Conservation (phyloP, 345 rosid genomes). For the Pistacia vera region DNA sequence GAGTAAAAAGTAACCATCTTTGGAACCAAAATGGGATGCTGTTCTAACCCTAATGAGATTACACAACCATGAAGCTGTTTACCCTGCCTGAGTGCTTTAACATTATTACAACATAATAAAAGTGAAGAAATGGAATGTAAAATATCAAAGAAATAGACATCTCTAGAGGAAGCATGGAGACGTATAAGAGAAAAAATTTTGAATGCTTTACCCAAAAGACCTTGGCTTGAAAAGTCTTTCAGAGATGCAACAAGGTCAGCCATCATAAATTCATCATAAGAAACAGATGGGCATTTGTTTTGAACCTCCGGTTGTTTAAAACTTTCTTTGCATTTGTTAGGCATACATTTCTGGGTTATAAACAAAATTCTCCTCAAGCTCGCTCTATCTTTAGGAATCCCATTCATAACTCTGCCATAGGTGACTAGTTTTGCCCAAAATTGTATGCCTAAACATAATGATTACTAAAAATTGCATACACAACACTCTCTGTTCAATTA, state of each 20-base stretch:
- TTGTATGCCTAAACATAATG: too few relatives aligned
- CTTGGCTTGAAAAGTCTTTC: conserved; percentile 38
- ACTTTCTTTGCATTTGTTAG: conserved; percentile 46
- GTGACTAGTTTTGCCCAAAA: too few relatives aligned
- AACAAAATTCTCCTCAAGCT: too few relatives aligned
- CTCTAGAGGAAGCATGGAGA: conserved; percentile 27
- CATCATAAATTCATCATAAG: conserved; percentile 40
- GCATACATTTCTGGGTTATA: conserved; percentile 38
- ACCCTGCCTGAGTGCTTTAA: conserved; percentile 42
- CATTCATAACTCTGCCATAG: too few relatives aligned
- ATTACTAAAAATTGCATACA: too few relatives aligned
- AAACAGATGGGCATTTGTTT: not conserved
- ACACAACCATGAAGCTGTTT: conserved; percentile 58
- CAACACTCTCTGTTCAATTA: too few relatives aligned
- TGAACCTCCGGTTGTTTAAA: conserved; percentile 5
- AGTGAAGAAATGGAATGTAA: conserved; percentile 45
- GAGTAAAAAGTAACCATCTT: conserved; percentile 67
- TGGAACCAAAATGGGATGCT: conserved; percentile 54
- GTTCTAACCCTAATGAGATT: conserved; percentile 54
- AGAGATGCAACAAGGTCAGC: conserved; percentile 42
- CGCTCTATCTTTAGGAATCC: too few relatives aligned
- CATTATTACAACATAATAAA: conserved; percentile 44
- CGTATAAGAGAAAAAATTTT: conserved; percentile 38
- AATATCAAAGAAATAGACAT: conserved; percentile 25
- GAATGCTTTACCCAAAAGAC: conserved; percentile 48